phyloP scores from a whole-genome alignment of 2,329 filamentous ascomycete species.

The Alternaria arbusti region DNA sequence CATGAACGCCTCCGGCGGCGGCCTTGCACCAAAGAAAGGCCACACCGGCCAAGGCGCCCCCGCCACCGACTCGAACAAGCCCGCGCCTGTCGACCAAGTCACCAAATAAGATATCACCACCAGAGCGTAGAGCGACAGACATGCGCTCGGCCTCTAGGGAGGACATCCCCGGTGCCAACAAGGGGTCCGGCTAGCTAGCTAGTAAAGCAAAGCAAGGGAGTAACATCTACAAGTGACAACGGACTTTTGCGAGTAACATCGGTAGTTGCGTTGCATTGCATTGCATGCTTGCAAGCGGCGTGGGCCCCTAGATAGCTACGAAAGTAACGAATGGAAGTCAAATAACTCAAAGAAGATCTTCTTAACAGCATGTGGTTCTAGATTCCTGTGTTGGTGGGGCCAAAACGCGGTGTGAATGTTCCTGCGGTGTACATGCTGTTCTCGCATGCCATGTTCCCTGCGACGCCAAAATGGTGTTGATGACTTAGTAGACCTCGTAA shows the following conservation, averaged over 20 bases:
- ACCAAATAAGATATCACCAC: conserved; percentile 19
- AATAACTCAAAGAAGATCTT: background rate
- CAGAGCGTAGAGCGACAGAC: background rate
- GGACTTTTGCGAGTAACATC: background rate
- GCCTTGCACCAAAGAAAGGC: conserved; percentile 21
- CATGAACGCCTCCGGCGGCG: conserved; percentile 45
- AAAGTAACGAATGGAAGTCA: background rate
- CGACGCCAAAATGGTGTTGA: conserved; percentile 6
- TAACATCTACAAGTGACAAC: background rate
- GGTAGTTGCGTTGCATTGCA: conserved; percentile 1
- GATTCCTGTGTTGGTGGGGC: background rate
- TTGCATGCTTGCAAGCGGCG: background rate
- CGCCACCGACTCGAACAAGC: conserved; percentile 28
- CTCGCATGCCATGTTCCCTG: conserved; percentile 1
- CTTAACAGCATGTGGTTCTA: background rate
- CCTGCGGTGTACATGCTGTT: conserved; percentile 5
- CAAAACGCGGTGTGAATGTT: conserved; percentile 7
- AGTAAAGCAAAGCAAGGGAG: background rate
- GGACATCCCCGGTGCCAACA: background rate
- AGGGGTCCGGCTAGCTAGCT: background rate
- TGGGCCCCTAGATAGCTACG: background rate
- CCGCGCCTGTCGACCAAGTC: conserved; percentile 23
- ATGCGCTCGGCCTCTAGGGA: background rate
- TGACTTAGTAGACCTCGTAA: background rate
- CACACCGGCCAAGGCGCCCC: conserved; percentile 22